Evolutionary conservation across 148 eudicot species (phyloP).

Genomic region (Camellia japonica): DNA sequence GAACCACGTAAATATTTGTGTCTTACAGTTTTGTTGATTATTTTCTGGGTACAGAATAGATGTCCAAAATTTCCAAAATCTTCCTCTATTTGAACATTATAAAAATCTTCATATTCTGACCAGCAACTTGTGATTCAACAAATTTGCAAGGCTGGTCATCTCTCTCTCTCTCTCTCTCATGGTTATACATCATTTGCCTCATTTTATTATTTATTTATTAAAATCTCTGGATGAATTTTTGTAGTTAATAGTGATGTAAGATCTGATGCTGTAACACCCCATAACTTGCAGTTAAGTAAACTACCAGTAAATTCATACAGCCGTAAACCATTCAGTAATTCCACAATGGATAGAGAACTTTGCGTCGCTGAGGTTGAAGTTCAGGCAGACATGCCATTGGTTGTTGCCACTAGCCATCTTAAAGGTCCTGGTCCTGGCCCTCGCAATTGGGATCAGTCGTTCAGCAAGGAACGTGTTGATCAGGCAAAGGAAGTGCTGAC

Average conservation of each 20-base stretch:
- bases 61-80: neutral
- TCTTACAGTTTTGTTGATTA: too few relatives aligned
- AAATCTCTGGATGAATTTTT: neutral
- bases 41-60: too few relatives aligned
- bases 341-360: too few relatives aligned
- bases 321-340: too few relatives aligned
- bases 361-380: too few relatives aligned
- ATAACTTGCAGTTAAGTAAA: slow-evolving; percentile 56
- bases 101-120: neutral
- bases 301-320: slow-evolving; percentile 51
- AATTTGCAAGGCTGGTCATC: neutral
- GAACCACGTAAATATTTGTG: too few relatives aligned
- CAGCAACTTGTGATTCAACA: neutral
- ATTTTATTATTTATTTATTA: neutral
- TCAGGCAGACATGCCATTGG: slow-evolving; percentile 21
- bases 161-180: neutral
- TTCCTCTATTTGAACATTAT: neutral
- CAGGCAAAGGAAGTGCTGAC: slow-evolving; percentile 72
- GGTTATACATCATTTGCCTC: neutral
- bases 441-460: slow-evolving; percentile 86
- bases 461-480: slow-evolving; percentile 83
- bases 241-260: neutral
- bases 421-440: slow-evolving; percentile 91
- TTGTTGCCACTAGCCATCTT: slow-evolving; percentile 79
- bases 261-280: neutral